These are phyloP conservation scores for Caryopteris hybrid DNA, from an alignment of 305 asterid genomes.

Conservation along the genomic window DNA sequence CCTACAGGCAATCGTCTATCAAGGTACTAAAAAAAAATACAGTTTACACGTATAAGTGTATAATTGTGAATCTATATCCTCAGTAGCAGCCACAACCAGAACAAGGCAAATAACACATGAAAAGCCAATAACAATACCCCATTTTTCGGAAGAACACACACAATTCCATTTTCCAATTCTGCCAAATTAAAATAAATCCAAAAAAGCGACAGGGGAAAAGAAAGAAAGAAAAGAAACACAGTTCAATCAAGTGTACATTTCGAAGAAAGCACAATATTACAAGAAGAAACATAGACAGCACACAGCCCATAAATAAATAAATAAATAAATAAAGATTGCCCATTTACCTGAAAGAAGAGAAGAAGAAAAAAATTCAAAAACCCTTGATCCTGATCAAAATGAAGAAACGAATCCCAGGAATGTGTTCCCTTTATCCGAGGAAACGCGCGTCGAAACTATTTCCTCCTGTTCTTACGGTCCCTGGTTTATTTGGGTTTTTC, in stretches of 20 bases:
- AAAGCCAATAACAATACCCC: not conserved
- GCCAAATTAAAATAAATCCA: conserved; percentile 13
- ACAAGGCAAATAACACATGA: conserved; percentile 3
- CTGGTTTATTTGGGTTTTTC: conserved; percentile 21
- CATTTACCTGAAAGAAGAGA: conserved; percentile 31
- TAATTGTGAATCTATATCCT: not conserved
- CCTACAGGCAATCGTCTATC: not conserved
- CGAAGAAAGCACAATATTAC: not conserved
- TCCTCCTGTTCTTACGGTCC: not conserved
- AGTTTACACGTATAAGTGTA: not conserved
- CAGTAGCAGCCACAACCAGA: conserved; percentile 4
- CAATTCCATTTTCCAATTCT: not conserved
- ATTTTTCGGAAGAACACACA: not conserved
- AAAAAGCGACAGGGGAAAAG: too few species aligned
- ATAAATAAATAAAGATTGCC: not conserved
- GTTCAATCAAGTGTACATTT: not conserved
- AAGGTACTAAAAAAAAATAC: not conserved
- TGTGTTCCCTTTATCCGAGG: conserved; percentile 3
- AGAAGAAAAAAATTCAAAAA: not conserved
- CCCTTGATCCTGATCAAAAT: conserved; percentile 21
- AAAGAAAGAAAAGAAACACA: not conserved
- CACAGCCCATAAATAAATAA: not conserved
- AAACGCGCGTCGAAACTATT: conserved; percentile 9
- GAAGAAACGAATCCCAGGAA: conserved; percentile 21
- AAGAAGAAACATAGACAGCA: not conserved